These are phyloP conservation scores for Epichloe elymi DNA, from an alignment of 2,329 filamentous ascomycete genomes.

Conservation along the genomic window DNA sequence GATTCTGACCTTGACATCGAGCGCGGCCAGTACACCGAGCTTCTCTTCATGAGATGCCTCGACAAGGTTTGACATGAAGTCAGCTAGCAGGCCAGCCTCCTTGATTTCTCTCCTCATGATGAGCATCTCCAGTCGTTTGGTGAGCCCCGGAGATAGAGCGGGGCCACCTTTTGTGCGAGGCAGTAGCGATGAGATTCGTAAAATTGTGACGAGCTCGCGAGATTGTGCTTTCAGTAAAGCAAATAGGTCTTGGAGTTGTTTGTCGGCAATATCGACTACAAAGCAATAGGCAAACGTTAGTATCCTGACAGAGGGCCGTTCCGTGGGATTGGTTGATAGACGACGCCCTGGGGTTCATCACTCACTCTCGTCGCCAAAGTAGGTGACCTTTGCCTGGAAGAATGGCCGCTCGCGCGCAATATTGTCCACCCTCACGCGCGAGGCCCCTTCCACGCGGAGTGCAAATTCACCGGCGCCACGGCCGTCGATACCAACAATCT, in stretches of 20 bases:
- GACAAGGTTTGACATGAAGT: constrained; percentile 93
- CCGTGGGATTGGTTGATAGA: no score
- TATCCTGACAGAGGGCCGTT: no score
- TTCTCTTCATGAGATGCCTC: constrained; percentile 86
- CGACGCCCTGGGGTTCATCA: neutral
- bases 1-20: constrained; percentile 66
- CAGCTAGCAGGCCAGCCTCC: constrained; percentile 76
- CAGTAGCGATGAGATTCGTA: constrained; percentile 75
- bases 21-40: constrained; percentile 67
- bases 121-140: constrained; percentile 73
- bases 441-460: constrained; percentile 73
- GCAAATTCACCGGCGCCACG: constrained; percentile 63
- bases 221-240: constrained; percentile 71
- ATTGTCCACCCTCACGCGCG: constrained; percentile 57
- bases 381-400: constrained; percentile 68
- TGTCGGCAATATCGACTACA: constrained; percentile 30
- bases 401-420: constrained; percentile 63
- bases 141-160: constrained; percentile 69
- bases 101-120: constrained; percentile 70
- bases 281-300: neutral
- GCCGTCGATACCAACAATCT: constrained; percentile 66
- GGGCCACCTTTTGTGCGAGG: constrained; percentile 51
- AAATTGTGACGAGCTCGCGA: constrained; percentile 70
- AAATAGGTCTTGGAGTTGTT: constrained; percentile 58
- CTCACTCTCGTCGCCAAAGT: constrained; percentile 57